Evolutionary conservation across 805 yeast species (phyloP).

Genomic region (Cyberlindnera euphorbiae): DNA sequence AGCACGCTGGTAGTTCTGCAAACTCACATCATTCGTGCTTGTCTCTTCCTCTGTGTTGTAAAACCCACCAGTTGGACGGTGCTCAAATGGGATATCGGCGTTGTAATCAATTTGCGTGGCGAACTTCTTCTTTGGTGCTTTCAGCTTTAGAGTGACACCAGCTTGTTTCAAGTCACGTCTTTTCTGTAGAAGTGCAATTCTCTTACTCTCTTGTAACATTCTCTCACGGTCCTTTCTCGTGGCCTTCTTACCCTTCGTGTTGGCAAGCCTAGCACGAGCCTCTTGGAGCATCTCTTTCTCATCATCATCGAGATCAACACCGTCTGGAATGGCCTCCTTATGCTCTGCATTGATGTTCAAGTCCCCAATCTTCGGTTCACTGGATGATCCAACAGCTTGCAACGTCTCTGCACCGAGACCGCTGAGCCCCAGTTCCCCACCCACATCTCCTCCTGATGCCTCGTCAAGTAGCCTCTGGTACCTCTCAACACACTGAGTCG

Average conservation of each 20-base stretch:
- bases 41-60: constrained; percentile 66
- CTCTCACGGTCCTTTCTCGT: constrained; percentile 85
- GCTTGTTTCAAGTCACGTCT: constrained; percentile 79
- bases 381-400: constrained; percentile 33
- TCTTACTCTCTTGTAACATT: constrained; percentile 69
- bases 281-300: constrained; percentile 92
- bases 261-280: constrained; percentile 86
- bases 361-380: constrained; percentile 42
- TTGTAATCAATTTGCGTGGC: constrained; percentile 73
- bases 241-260: constrained; percentile 93
- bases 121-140: constrained; percentile 46
- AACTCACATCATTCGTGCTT: constrained; percentile 32
- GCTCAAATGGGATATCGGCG: constrained; percentile 78
- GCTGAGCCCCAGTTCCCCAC: constrained; percentile 33
- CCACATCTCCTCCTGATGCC: constrained; percentile 22
- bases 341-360: constrained; percentile 71
- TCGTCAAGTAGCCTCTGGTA: constrained; percentile 68
- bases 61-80: constrained; percentile 58
- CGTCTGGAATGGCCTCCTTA: constrained; percentile 77
- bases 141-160: constrained; percentile 53
- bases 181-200: constrained; percentile 72
- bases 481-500: constrained; percentile 80
- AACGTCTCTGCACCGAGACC: constrained; percentile 51
- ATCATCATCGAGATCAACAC: constrained; percentile 75
- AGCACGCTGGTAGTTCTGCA: constrained; percentile 37